These are phyloP conservation scores for Hibiscus tridactylites DNA, from an alignment of 345 rosid genomes.

Conservation along the genomic window DNA sequence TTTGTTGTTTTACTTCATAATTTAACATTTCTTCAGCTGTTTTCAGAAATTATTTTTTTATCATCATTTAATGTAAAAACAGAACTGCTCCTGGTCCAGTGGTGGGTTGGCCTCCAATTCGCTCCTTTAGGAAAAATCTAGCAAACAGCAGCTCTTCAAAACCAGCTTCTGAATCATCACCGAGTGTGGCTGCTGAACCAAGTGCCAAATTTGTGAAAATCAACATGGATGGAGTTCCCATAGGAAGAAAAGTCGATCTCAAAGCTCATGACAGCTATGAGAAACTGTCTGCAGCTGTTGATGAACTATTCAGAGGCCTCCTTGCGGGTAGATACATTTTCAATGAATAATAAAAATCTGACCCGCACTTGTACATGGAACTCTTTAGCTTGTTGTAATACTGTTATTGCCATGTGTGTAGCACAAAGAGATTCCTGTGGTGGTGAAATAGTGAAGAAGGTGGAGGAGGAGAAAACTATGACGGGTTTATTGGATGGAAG, in stretches of 20 bases:
- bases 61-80: conserved; percentile 8
- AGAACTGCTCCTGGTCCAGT: conserved; percentile 94
- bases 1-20: conserved; percentile 3
- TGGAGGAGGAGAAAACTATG: conserved; percentile 55
- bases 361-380: not conserved
- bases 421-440: conserved; percentile 71
- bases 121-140: conserved; percentile 85
- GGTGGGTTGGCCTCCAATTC: conserved; percentile 99
- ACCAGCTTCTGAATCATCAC: conserved; percentile 41
- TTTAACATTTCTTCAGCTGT: not conserved
- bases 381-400: not conserved
- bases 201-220: conserved; percentile 74
- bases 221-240: conserved; percentile 95
- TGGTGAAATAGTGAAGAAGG: conserved; percentile 39
- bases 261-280: conserved; percentile 69
- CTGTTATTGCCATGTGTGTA: conserved; percentile 13
- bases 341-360: not conserved
- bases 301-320: conserved; percentile 85
- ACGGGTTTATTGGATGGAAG: conserved; percentile 65
- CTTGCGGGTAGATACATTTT: conserved; percentile 54
- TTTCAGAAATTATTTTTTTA: not conserved
- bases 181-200: conserved; percentile 25
- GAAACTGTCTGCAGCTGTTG: conserved; percentile 72
- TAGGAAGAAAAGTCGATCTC: conserved; percentile 97
- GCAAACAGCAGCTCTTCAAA: conserved; percentile 61